Evolutionary conservation across 495 filamentous ascomycete species (phyloP).

Genomic region (Lasiosphaeriaceae sp.): DNA sequence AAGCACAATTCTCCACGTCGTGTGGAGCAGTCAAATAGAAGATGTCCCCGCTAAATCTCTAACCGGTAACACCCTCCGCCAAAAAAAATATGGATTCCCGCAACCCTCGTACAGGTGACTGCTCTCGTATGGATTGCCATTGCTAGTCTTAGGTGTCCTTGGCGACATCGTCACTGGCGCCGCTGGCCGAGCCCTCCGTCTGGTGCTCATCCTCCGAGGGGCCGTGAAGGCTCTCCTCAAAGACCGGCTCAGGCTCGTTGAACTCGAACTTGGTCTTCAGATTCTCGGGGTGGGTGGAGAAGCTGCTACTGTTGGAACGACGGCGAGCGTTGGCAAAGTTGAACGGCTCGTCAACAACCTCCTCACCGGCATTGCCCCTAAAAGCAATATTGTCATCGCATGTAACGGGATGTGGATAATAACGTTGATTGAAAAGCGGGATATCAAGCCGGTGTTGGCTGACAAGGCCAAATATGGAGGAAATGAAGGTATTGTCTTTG

Average conservation of each 20-base stretch:
- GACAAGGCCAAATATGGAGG: background rate
- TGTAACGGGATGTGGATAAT: background rate
- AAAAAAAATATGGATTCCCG: conserved; percentile 23
- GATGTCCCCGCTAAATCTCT: conserved; percentile 13
- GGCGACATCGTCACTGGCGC: conserved; percentile 33
- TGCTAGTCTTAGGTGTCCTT: conserved; percentile 24
- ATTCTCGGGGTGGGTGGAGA: conserved; percentile 55
- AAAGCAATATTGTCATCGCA: conserved; percentile 9
- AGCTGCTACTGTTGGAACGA: conserved; percentile 82
- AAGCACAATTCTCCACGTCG: conserved; percentile 8
- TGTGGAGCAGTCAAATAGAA: conserved; percentile 27
- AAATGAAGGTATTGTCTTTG: background rate
- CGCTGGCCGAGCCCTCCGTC: conserved; percentile 49
- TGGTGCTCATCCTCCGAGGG: conserved; percentile 48
- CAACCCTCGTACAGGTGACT: conserved; percentile 19
- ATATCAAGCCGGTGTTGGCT: background rate
- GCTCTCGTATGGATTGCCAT: conserved; percentile 6
- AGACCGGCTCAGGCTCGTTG: conserved; percentile 79
- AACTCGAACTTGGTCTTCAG: conserved; percentile 89
- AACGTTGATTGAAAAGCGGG: background rate
- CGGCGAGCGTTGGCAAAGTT: conserved; percentile 82
- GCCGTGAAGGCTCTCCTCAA: conserved; percentile 78
- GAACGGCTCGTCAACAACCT: conserved; percentile 75
- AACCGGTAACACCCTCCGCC: conserved; percentile 23
- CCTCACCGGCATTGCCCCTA: conserved; percentile 81